Base-by-base conservation (phyloP, 73 alveolate species). In the Paramecium caudatum region DNA sequence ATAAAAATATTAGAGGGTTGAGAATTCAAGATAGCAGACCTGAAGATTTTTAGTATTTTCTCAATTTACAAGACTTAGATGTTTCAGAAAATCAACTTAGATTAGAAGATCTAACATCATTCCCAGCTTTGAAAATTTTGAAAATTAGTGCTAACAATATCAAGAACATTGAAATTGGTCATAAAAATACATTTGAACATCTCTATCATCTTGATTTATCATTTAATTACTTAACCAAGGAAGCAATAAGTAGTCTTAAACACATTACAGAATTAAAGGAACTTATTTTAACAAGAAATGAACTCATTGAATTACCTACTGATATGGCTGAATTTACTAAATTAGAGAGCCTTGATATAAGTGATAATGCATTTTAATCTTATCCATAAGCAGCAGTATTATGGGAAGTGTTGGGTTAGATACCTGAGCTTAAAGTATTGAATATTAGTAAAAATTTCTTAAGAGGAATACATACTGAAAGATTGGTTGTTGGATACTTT, bases 401-500 rank as follows among this genome's bases (percentile, higher is more conserved):
- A 41, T 86, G 93, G 93, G 74, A 62, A 49, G 46, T 50, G 1
- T 63, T 86, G 30, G 93, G 90, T 10, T 61, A 49, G 33, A 86
- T 86, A 37, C 62, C 61, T 4, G 68, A 86, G n/a, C 55, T 86
- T 6, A 86, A 62, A 63, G 41, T 46, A 4, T 45, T 86, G 45
- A 78, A 86, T 62, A 45, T 86, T 16, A 43, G 82, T 36, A 55
- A 78, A 41, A 86, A 86, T 34, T 62, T 86, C n/a, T 62, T 86
- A 34, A 86, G 93, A 65, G 93, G 93, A 30, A 86, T 86, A 41
- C 93, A 86, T 65, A 63, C 88, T 16, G 93, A 63, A 41, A 86
- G 88, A 39, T 37, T 86, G 23, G 87, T 62, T 0, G 88, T 78
- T 12, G 93, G 93, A 37, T 46, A 86, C 21, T 86, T 86, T 16